Evolutionary conservation across 257 asterid species (phyloP), one percentile per base, ranked within the genome.

Genomic region (Anisodus tanguticus): DNA sequence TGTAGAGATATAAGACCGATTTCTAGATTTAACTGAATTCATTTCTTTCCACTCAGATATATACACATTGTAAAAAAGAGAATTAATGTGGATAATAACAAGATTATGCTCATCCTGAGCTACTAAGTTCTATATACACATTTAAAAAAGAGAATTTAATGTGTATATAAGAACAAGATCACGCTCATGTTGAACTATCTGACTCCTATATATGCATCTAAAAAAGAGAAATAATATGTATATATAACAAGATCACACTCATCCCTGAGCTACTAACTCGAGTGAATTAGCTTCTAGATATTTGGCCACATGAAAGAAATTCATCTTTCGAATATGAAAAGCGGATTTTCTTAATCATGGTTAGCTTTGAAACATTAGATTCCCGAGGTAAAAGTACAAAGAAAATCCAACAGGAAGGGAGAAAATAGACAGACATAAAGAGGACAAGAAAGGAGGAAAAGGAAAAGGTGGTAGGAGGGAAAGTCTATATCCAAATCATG

Each of bases 351-450:
- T 11, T 47, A 49, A 19, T 76, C 45, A 12, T 76, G 63, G 8
- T 51, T 76, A 76, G 60, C 7, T 47, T 72, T 72, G 59, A 51
- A 74, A 22, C 13, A 74, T 51, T 76, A 76, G 19, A 74, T 76
- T 76, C 63, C 81, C 81, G 22, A 76, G 63, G 81, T 76, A 76
- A 76, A 3, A 49, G 81, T 76, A 19, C 80, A 49, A 22, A 19
- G 19, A 76, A 74, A 76, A 51, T 76, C 63, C 81, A 22, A 76
- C 22, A 12, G 10, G 22, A 15, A 22, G 19, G 10, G 81, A 74
- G 45, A 71, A 51, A 51, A 76, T 51, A 22, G 81, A 76, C 63
- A 51, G 81, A 76, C 81, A 76, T 76, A 76, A 76, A 51, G 62
- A 76, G 19, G 63, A 76, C 81, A 76, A 51, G 63, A 53, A 76